Evolutionary conservation across 139 green algal species (phyloP).

Genomic region (Monoraphidium neglectum): DNA sequence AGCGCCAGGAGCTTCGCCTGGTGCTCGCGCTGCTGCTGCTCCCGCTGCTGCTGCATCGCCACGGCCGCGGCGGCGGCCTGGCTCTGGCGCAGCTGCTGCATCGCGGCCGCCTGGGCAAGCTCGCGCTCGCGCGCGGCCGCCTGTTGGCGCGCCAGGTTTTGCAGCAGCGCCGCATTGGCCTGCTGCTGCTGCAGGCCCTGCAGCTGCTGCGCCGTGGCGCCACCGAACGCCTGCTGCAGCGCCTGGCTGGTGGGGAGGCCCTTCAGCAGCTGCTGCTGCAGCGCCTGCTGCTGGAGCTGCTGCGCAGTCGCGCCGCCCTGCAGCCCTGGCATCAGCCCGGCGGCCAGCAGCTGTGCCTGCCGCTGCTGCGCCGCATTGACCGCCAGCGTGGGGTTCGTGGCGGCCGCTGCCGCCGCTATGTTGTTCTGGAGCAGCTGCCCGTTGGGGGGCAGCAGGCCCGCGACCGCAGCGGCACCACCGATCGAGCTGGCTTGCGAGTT

Average conservation of each 20-base stretch:
- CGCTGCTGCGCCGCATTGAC: neutral
- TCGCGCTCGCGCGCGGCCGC: no score
- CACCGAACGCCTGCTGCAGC: constrained; percentile 13
- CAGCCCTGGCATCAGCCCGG: constrained; percentile 6
- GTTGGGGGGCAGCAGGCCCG: no score
- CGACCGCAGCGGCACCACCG: no score
- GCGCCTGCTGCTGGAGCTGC: neutral
- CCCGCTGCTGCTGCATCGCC: constrained; percentile 8
- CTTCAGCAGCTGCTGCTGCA: constrained; percentile 20
- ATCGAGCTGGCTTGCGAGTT: no score
- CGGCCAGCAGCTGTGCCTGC: constrained; percentile 27
- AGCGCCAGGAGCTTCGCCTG: neutral
- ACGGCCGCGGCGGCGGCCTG: constrained; percentile 1
- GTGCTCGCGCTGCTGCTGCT: constrained; percentile 1
- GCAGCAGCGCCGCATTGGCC: constrained; percentile 13
- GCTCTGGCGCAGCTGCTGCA: constrained; percentile 2
- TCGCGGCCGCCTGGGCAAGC: neutral
- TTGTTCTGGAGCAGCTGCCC: no score
- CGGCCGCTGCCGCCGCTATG: no score
- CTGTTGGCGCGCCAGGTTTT: constrained; percentile 8
- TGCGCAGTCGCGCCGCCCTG: neutral
- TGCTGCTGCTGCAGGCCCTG: constrained; percentile 12
- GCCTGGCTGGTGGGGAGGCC: constrained; percentile 2
- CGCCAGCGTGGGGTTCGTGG: no score
- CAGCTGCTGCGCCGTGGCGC: constrained; percentile 16